phyloP scores from a whole-genome alignment of 1,284 basidiomycete species.

The Ustilago lituana region DNA sequence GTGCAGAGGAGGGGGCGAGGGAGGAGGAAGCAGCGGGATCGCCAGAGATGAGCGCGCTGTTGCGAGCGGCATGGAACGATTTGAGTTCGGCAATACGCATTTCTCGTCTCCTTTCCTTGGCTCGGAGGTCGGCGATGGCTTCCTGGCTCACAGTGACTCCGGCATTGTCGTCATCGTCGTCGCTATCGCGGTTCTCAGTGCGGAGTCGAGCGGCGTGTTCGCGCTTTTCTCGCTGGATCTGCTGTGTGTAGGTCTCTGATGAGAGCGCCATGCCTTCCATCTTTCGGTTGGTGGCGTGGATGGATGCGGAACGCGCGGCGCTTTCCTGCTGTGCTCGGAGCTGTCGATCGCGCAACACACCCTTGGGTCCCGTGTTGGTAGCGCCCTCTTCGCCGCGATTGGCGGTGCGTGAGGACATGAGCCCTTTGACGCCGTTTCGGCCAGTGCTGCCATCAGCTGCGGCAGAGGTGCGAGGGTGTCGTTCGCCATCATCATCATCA shows the following conservation, averaged over 20 bases:
- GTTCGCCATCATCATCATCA: constrained; percentile 18
- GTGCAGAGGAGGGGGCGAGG: not conserved
- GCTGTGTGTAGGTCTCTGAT: constrained; percentile 45
- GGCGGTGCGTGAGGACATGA: constrained; percentile 14
- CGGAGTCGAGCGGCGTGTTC: constrained; percentile 17
- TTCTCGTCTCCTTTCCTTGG: constrained; percentile 40
- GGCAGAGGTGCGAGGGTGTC: not conserved
- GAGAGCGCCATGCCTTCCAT: constrained; percentile 42
- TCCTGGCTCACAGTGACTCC: constrained; percentile 14
- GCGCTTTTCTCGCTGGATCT: constrained; percentile 26
- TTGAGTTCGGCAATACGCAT: constrained; percentile 48
- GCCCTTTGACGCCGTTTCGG: constrained; percentile 7
- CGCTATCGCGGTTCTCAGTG: constrained; percentile 12
- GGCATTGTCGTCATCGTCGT: constrained; percentile 33
- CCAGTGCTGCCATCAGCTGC: not conserved
- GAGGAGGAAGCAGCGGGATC: no score
- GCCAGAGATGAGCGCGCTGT: constrained; percentile 10
- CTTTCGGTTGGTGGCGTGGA: constrained; percentile 32
- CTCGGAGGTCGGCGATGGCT: constrained; percentile 45
- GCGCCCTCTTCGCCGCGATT: constrained; percentile 33
- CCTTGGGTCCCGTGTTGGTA: constrained; percentile 56
- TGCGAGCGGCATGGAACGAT: constrained; percentile 8
- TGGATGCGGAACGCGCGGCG: constrained; percentile 9
- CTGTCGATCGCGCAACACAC: constrained; percentile 50
- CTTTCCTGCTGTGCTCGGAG: constrained; percentile 24